Evolutionary conservation across 2,329 filamentous ascomycete genomes (phyloP).

Genomic region (Clonostachys chloroleuca): DNA sequence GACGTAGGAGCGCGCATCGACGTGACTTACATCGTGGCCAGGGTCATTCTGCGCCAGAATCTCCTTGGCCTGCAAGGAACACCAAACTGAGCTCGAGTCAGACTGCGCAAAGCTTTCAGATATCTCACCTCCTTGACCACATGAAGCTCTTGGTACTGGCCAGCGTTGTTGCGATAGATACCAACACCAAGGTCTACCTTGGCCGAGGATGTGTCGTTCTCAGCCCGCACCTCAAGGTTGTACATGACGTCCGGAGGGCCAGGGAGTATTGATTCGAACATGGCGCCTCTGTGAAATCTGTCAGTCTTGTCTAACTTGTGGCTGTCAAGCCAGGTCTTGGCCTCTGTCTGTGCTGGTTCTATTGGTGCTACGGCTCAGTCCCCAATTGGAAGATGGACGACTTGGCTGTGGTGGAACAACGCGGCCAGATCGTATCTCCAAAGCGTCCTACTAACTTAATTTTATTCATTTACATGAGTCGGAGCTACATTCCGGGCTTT

Average conservation of each 20-base stretch:
- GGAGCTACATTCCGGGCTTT: too few relatives aligned
- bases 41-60: background rate
- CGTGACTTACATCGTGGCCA: background rate
- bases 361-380: too few relatives aligned
- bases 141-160: constrained; percentile 20
- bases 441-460: too few relatives aligned
- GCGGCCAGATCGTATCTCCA: too few relatives aligned
- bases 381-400: too few relatives aligned
- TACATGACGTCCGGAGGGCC: constrained; percentile 19
- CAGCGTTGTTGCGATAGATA: constrained; percentile 24
- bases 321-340: too few relatives aligned
- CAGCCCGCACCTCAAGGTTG: constrained; percentile 19
- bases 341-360: too few relatives aligned
- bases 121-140: constrained; percentile 9
- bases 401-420: too few relatives aligned
- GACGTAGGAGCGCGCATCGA: background rate
- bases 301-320: too few relatives aligned
- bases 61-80: background rate
- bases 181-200: constrained; percentile 29
- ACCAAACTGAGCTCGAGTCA: too few relatives aligned
- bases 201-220: constrained; percentile 15
- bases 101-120: background rate
- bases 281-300: too few relatives aligned
- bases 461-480: too few relatives aligned
- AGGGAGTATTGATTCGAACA: background rate